These are phyloP conservation scores for Ceratobasidium sp. DNA, from an alignment of 1,284 basidiomycete genomes.

Conservation along the genomic window DNA sequence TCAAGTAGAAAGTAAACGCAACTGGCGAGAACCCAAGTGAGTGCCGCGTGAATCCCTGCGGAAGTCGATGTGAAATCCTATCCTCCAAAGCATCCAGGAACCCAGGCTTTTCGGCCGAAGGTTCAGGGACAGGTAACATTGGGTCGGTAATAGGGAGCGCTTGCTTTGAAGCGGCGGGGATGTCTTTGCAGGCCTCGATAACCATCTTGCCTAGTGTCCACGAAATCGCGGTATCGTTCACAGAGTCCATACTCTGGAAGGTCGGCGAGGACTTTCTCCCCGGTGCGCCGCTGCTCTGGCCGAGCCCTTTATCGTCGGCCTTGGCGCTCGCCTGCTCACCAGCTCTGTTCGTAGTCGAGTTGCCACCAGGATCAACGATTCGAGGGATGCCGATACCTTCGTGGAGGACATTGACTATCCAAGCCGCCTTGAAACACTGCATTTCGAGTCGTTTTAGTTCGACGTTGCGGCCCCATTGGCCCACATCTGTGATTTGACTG, in stretches of 20 bases:
- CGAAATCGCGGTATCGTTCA: conserved; percentile 90
- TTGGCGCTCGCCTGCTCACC: conserved; percentile 73
- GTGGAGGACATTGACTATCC: conserved; percentile 95
- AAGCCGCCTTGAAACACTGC: conserved; percentile 99
- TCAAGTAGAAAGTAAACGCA: conserved; percentile 60
- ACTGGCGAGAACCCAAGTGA: conserved; percentile 74
- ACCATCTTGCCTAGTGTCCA: conserved; percentile 99
- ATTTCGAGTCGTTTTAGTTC: conserved; percentile 87
- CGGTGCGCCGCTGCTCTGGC: conserved; percentile 49
- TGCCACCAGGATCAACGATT: conserved; percentile 83
- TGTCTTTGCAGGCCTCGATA: conserved; percentile 89
- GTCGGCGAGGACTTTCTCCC: conserved; percentile 57
- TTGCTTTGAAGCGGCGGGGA: conserved; percentile 60
- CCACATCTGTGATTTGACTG: conserved; percentile 66
- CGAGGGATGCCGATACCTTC: conserved; percentile 96
- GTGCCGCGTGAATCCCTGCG: conserved; percentile 62
- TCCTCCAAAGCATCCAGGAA: conserved; percentile 57
- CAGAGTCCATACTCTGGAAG: conserved; percentile 91
- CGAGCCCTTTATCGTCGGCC: conserved; percentile 81
- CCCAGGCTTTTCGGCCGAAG: conserved; percentile 18
- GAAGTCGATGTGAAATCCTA: conserved; percentile 66
- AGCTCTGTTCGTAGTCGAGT: conserved; percentile 61
- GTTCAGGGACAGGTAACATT: conserved; percentile 62
- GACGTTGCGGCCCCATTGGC: conserved; percentile 73
- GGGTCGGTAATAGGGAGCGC: conserved; percentile 69